phyloP scores from a whole-genome alignment of 768 basidiomycete genomes.

The Tricholoma sp. region DNA sequence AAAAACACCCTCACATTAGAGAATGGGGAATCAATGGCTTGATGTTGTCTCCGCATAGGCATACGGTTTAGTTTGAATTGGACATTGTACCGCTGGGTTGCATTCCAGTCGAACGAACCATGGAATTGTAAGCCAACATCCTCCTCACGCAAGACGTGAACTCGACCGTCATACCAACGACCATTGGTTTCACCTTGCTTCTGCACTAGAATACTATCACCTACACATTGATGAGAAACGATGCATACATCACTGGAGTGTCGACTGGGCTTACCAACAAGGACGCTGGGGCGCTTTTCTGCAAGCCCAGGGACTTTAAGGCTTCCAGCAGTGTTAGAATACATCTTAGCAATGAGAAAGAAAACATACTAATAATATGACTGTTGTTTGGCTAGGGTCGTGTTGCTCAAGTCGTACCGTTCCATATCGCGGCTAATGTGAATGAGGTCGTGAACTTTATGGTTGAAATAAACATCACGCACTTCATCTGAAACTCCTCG shows the following conservation, averaged over 20 bases:
- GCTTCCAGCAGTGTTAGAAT: constrained; percentile 17
- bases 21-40: constrained; percentile 45
- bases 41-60: constrained; percentile 54
- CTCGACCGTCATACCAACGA: constrained; percentile 56
- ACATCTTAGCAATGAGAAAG: neutral
- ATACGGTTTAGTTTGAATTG: constrained; percentile 56
- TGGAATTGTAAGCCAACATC: constrained; percentile 51
- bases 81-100: constrained; percentile 39
- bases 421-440: constrained; percentile 32
- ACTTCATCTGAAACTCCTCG: constrained; percentile 25
- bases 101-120: constrained; percentile 33
- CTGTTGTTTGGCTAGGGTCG: constrained; percentile 24
- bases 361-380: constrained; percentile 33
- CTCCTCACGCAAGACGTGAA: constrained; percentile 43
- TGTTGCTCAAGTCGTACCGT: constrained; percentile 31
- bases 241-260: neutral
- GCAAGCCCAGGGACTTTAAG: constrained; percentile 46
- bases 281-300: constrained; percentile 53
- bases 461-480: constrained; percentile 1
- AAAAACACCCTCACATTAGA: constrained; percentile 46
- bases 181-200: constrained; percentile 30
- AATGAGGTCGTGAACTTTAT: neutral
- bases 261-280: constrained; percentile 34
- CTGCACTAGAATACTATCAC: constrained; percentile 52
- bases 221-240: constrained; percentile 18